Evolutionary conservation across 2,329 filamentous ascomycete species (phyloP).

Genomic region (Dothistroma pini): DNA sequence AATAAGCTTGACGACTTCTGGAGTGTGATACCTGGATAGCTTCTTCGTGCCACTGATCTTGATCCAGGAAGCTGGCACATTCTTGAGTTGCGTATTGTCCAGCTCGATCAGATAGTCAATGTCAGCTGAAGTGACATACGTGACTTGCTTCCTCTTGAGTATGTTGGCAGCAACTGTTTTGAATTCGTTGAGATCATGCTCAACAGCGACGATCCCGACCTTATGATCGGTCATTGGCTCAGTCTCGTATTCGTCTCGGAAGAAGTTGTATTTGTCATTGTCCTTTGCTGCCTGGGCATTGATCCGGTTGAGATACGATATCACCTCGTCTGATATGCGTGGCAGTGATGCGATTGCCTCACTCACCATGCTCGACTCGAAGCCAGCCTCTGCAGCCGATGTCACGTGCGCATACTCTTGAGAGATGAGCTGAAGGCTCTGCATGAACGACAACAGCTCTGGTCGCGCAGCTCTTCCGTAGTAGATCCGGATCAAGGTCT

Average conservation of each 20-base stretch:
- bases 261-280: conserved; percentile 93
- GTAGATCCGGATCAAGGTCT: conserved; percentile 90
- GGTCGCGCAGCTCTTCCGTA: conserved; percentile 93
- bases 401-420: conserved; percentile 70
- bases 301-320: conserved; percentile 76
- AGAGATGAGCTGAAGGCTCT: conserved; percentile 78
- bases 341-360: conserved; percentile 73
- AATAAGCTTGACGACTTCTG: conserved; percentile 77
- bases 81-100: conserved; percentile 74
- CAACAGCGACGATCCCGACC: conserved; percentile 86
- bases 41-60: conserved; percentile 96
- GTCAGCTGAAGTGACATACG: conserved; percentile 79
- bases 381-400: conserved; percentile 63
- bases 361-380: conserved; percentile 65
- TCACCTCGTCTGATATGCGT: conserved; percentile 67
- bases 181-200: conserved; percentile 81
- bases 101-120: conserved; percentile 97
- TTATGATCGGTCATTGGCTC: conserved; percentile 88
- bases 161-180: conserved; percentile 66
- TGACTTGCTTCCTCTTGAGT: conserved; percentile 66
- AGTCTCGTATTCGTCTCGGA: conserved; percentile 80
- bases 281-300: conserved; percentile 76
- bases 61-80: conserved; percentile 87
- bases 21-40: conserved; percentile 87
- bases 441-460: conserved; percentile 79